Evolutionary conservation across 306 rosid genomes (phyloP).

Genomic region (Morella rubra): DNA sequence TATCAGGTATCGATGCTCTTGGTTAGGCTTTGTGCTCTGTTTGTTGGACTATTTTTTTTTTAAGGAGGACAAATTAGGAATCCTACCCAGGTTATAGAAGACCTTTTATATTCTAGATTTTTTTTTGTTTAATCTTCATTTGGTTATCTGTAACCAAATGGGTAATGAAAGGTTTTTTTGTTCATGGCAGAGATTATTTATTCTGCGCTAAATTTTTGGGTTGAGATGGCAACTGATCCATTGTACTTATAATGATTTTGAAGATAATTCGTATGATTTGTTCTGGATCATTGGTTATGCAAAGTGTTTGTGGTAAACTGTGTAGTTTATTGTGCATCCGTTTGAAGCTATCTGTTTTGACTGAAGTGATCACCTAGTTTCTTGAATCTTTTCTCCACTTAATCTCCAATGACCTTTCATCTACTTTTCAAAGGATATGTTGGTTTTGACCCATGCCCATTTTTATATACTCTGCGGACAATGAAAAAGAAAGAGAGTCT

Average conservation of each 20-base stretch:
- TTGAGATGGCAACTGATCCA: background rate
- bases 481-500: background rate
- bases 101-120: background rate
- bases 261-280: too few species aligned
- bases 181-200: background rate
- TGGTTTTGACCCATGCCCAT: background rate
- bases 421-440: background rate
- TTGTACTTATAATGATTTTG: too few species aligned
- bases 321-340: background rate
- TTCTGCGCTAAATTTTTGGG: background rate
- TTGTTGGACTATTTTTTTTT: background rate
- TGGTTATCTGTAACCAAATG: background rate
- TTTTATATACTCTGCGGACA: background rate
- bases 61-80: background rate
- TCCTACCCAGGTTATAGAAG: background rate
- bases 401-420: background rate
- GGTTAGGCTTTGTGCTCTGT: background rate
- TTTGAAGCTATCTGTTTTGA: background rate
- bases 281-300: too few species aligned
- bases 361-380: too few species aligned
- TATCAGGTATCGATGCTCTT: constrained; percentile 35
- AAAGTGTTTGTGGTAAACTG: too few species aligned
- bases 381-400: background rate
- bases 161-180: background rate
- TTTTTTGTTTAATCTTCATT: background rate